Evolutionary conservation across 257 asterid genomes (phyloP).

Genomic region (Pogostemon cablin): DNA sequence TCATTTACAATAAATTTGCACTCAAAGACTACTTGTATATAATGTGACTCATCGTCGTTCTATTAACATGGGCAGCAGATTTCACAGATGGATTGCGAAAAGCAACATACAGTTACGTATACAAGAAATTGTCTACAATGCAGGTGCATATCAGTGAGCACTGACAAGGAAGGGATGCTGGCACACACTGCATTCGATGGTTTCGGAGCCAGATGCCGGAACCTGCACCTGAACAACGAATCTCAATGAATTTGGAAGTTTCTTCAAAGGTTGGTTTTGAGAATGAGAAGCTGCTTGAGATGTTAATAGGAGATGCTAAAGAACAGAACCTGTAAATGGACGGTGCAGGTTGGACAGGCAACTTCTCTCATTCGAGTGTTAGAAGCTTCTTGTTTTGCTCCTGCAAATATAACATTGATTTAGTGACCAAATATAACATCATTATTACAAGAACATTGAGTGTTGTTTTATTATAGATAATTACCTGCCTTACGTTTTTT

Average conservation of each 20-base stretch:
- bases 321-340: slow-evolving; percentile 72
- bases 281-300: not conserved
- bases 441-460: not conserved
- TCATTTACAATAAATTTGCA: slow-evolving; percentile 21
- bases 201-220: slow-evolving; percentile 72
- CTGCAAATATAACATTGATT: slow-evolving; percentile 38
- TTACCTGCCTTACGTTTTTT: slow-evolving; percentile 69
- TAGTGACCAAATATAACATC: slow-evolving; percentile 16
- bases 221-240: slow-evolving; percentile 59
- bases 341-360: slow-evolving; percentile 91
- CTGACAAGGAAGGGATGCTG: slow-evolving; percentile 81
- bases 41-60: not conserved
- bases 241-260: not conserved
- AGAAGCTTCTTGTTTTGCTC: slow-evolving; percentile 45
- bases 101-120: not conserved
- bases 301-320: not conserved
- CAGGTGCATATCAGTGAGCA: slow-evolving; percentile 49
- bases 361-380: slow-evolving; percentile 72
- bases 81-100: slow-evolving; percentile 12
- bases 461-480: slow-evolving; percentile 19
- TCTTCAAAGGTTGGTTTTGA: not conserved
- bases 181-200: slow-evolving; percentile 91
- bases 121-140: slow-evolving; percentile 4
- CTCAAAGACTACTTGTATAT: not conserved
- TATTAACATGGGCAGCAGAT: not conserved